A percentile compares a stretch with the other conserved stretches of the same genome.
These are phyloP conservation scores for Venturia nashicola DNA, from an alignment of 2,329 filamentous ascomycete genomes.

Conservation along the genomic window DNA sequence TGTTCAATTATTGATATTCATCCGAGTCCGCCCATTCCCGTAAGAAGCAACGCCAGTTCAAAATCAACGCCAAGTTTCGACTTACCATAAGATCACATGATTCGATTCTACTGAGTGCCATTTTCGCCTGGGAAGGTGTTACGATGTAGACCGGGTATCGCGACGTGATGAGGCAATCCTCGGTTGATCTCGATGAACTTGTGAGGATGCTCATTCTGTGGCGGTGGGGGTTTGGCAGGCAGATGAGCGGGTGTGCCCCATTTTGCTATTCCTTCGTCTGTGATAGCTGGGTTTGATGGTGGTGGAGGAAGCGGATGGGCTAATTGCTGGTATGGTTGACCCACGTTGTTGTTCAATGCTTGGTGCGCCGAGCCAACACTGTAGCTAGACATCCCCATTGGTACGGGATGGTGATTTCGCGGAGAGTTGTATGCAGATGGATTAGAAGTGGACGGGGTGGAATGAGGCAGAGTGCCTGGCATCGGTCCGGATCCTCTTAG, in stretches of 20 bases:
- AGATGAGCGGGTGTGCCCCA: slow-evolving; percentile 42
- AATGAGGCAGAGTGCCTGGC: neutral
- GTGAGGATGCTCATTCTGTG: slow-evolving; percentile 20
- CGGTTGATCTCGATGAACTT: slow-evolving; percentile 16
- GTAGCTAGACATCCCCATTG: neutral
- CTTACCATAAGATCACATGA: neutral
- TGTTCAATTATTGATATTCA: neutral
- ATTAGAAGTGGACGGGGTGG: neutral
- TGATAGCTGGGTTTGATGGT: slow-evolving; percentile 13
- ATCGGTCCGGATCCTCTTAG: neutral
- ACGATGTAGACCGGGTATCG: slow-evolving; percentile 4
- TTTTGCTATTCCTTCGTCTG: slow-evolving; percentile 33
- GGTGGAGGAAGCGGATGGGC: slow-evolving; percentile 26
- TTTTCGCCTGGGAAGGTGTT: neutral
- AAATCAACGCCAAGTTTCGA: neutral
- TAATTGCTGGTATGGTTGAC: slow-evolving; percentile 14
- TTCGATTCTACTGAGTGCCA: neutral
- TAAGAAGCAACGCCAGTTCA: neutral
- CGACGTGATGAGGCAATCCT: neutral
- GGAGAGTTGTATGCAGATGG: neutral
- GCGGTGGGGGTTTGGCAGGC: slow-evolving; percentile 42
- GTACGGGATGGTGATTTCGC: neutral
- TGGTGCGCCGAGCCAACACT: neutral
- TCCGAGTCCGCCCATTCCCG: neutral
- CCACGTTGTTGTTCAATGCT: neutral